These are phyloP conservation scores for Penicillium sp. DNA, from an alignment of 2,329 filamentous ascomycete species.

Conservation along the genomic window DNA sequence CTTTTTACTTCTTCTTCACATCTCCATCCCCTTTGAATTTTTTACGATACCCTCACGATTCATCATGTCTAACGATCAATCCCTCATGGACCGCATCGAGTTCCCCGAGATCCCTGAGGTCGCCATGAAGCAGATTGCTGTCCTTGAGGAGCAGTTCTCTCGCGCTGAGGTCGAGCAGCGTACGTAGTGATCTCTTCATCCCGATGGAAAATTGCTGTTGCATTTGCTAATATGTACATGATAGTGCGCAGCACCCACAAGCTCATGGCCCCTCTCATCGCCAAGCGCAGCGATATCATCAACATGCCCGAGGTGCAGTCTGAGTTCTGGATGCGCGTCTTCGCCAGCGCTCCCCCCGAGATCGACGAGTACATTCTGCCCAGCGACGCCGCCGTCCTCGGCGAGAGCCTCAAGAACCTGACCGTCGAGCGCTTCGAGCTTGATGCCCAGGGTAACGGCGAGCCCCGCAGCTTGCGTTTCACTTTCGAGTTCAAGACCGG, in stretches of 20 bases:
- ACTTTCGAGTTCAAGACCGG: conserved; percentile 69
- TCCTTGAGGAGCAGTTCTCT: conserved; percentile 81
- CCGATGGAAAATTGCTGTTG: background rate
- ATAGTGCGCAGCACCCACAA: conserved; percentile 73
- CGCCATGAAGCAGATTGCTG: conserved; percentile 62
- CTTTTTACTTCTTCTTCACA: conserved; percentile 1
- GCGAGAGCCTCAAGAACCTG: conserved; percentile 67
- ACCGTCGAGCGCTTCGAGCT: conserved; percentile 81
- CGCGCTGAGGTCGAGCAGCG: conserved; percentile 80
- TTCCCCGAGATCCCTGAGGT: conserved; percentile 49
- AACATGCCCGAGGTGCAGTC: conserved; percentile 59
- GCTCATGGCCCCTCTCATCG: conserved; percentile 71
- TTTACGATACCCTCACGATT: conserved; percentile 2
- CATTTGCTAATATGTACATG: conserved; percentile 1
- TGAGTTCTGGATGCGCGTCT: conserved; percentile 92
- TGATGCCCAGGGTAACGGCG: conserved; percentile 59
- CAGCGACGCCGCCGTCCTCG: conserved; percentile 69
- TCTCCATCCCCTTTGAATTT: background rate
- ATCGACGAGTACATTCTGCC: conserved; percentile 88
- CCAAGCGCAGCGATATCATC: conserved; percentile 71
- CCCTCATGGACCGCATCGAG: conserved; percentile 39
- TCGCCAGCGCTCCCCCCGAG: conserved; percentile 82
- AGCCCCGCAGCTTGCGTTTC: conserved; percentile 78
- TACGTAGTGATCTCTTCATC: conserved; percentile 51
- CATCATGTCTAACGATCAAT: conserved; percentile 30